Conservation (phyloP, 208 protist species). For the Leptomonas pyrrhocoris region DNA sequence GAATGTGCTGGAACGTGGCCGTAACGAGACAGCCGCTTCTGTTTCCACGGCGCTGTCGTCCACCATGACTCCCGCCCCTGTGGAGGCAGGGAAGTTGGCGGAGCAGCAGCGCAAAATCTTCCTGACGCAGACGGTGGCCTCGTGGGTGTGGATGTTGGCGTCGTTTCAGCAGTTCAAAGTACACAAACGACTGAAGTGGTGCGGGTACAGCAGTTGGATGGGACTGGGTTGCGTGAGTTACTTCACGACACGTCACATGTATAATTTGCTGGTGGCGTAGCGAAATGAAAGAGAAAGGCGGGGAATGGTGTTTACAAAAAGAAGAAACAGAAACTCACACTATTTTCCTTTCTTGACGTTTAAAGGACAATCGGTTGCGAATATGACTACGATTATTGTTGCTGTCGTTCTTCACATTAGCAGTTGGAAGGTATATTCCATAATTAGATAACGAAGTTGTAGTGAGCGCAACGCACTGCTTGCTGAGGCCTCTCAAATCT, state of each 20-base stretch:
- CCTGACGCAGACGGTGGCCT: constrained; percentile 60
- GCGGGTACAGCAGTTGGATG: constrained; percentile 85
- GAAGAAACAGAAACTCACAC: too few species aligned
- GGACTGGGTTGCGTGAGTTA: constrained; percentile 62
- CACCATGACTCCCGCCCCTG: background rate
- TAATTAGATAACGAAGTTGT: too few species aligned
- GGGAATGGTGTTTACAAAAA: background rate
- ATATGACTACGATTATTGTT: background rate
- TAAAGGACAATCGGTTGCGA: background rate
- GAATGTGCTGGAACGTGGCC: too few species aligned
- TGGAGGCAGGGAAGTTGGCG: constrained; percentile 15
- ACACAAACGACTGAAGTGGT: constrained; percentile 75
- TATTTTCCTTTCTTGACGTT: too few species aligned
- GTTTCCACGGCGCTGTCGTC: background rate
- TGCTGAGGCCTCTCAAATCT: too few species aligned
- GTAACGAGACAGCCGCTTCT: too few species aligned
- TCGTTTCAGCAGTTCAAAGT: constrained; percentile 81
- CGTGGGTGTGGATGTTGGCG: constrained; percentile 85
- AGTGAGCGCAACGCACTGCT: too few species aligned
- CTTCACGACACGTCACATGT: constrained; percentile 72
- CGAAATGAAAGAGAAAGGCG: background rate
- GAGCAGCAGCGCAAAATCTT: constrained; percentile 56
- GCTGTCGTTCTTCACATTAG: background rate
- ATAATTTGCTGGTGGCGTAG: constrained; percentile 46
- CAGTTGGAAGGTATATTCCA: background rate